Conservation (phyloP, 495 filamentous ascomycete genomes). For the Hypoxylon lenormandii region DNA sequence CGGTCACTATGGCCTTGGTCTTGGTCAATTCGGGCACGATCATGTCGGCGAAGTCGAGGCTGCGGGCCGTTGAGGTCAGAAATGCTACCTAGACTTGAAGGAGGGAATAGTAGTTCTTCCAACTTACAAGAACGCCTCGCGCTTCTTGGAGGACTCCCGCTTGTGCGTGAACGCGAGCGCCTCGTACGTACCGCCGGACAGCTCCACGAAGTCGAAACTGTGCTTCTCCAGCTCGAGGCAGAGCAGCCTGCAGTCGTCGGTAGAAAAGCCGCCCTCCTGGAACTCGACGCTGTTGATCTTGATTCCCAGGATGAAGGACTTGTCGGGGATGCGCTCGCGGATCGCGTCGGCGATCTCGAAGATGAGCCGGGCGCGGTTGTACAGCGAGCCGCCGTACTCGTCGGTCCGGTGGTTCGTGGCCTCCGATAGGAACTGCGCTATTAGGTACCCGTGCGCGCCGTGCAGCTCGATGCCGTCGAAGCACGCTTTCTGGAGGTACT, state of each 20-base stretch:
- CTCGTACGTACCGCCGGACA: constrained; percentile 73
- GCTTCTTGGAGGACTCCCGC: constrained; percentile 65
- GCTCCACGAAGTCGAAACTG: constrained; percentile 73
- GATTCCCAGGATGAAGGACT: constrained; percentile 28
- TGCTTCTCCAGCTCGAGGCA: constrained; percentile 67
- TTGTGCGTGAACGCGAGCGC: constrained; percentile 64
- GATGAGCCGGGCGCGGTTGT: constrained; percentile 63
- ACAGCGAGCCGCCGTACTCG: constrained; percentile 63
- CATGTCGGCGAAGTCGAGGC: constrained; percentile 70
- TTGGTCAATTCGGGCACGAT: constrained; percentile 67
- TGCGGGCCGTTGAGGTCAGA: neutral
- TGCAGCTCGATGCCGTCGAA: constrained; percentile 71
- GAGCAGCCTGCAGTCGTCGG: constrained; percentile 67
- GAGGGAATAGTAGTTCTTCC: constrained; percentile 10
- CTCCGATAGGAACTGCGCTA: constrained; percentile 69
- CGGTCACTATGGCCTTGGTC: constrained; percentile 71
- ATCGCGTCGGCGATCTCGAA: constrained; percentile 61
- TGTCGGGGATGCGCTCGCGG: constrained; percentile 51
- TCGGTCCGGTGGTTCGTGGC: constrained; percentile 67
- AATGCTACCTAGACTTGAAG: neutral
- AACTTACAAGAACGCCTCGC: constrained; percentile 70
- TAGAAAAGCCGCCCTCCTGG: constrained; percentile 67
- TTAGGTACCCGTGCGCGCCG: constrained; percentile 68
- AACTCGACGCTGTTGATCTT: constrained; percentile 74
- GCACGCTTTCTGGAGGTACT: constrained; percentile 53